These are phyloP conservation scores for Capronia coronata DNA, from an alignment of 2,329 filamentous ascomycete genomes.

Conservation along the genomic window DNA sequence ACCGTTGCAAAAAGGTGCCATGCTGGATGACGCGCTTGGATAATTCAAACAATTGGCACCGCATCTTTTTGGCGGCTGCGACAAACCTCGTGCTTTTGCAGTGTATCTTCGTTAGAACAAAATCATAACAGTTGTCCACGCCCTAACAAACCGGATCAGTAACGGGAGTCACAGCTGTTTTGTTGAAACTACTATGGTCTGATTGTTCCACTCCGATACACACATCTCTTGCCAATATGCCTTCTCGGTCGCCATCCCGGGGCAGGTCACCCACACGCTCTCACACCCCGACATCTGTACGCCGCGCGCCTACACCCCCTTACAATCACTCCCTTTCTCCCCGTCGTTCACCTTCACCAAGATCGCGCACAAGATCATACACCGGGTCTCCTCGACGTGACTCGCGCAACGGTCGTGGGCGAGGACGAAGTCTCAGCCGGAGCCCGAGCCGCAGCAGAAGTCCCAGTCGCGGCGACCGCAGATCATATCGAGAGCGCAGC, in stretches of 20 bases:
- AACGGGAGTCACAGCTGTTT: no score
- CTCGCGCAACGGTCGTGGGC: slow-evolving; percentile 28
- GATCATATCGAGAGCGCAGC: slow-evolving; percentile 36
- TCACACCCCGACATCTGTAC: slow-evolving; percentile 23
- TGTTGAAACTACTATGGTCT: background rate
- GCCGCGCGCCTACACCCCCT: slow-evolving; percentile 18
- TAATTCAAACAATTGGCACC: no score
- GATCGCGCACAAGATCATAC: slow-evolving; percentile 29
- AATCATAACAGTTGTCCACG: no score
- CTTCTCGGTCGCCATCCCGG: slow-evolving; percentile 25
- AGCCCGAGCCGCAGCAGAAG: slow-evolving; percentile 34
- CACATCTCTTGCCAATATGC: slow-evolving; percentile 10
- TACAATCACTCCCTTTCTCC: slow-evolving; percentile 29
- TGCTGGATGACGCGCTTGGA: no score
- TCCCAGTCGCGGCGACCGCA: slow-evolving; percentile 37
- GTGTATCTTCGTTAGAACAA: no score
- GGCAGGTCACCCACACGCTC: slow-evolving; percentile 27
- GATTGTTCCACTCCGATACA: background rate
- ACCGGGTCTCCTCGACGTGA: slow-evolving; percentile 29
- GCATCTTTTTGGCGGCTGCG: no score
- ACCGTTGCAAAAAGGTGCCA: no score
- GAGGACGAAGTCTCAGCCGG: slow-evolving; percentile 21
- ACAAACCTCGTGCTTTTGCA: no score
- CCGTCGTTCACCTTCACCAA: slow-evolving; percentile 35
- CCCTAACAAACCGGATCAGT: no score